Evolutionary conservation across 2,329 filamentous ascomycete species (phyloP).

Genomic region (Stachybotrys elegans): DNA sequence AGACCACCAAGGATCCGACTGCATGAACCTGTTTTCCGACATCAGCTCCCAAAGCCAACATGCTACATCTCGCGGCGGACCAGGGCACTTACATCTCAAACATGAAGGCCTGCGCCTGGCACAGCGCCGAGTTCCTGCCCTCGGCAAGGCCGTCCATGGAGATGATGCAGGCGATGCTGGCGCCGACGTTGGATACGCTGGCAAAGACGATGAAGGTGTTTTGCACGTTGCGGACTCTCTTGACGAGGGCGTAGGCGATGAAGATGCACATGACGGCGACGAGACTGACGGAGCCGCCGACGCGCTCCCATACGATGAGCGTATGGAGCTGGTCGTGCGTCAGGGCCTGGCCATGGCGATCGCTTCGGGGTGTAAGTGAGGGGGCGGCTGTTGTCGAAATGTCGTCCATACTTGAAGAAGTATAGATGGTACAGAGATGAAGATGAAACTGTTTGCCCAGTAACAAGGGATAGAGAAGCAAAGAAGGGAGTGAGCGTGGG

Average conservation of each 20-base stretch:
- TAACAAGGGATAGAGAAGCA: too few relatives aligned
- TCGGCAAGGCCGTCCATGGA: conserved; percentile 57
- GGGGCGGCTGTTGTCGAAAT: too few relatives aligned
- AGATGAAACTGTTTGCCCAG: too few relatives aligned
- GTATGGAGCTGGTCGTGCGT: conserved; percentile 29
- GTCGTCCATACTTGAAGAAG: too few relatives aligned
- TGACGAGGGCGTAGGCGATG: conserved; percentile 44
- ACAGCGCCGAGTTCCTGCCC: conserved; percentile 53
- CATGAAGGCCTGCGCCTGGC: conserved; percentile 54
- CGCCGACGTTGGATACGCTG: conserved; percentile 54
- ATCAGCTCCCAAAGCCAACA: background rate
- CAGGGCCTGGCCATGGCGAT: conserved; percentile 26
- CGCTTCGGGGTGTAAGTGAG: too few relatives aligned
- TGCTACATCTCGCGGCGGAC: background rate
- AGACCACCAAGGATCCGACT: conserved; percentile 71
- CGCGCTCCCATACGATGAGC: conserved; percentile 45
- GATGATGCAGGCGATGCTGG: conserved; percentile 64
- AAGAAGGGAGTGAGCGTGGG: too few relatives aligned
- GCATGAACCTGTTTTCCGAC: conserved; percentile 58
- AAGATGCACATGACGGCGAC: conserved; percentile 47
- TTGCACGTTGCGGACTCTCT: conserved; percentile 50
- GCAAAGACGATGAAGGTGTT: conserved; percentile 60
- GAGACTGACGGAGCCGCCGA: conserved; percentile 49
- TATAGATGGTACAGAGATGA: too few relatives aligned
- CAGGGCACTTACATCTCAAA: conserved; percentile 59